A percentile compares a stretch with the other conserved stretches of the same genome.
phyloP scores from a whole-genome alignment of 306 rosid genomes.

The Vicia faba region DNA sequence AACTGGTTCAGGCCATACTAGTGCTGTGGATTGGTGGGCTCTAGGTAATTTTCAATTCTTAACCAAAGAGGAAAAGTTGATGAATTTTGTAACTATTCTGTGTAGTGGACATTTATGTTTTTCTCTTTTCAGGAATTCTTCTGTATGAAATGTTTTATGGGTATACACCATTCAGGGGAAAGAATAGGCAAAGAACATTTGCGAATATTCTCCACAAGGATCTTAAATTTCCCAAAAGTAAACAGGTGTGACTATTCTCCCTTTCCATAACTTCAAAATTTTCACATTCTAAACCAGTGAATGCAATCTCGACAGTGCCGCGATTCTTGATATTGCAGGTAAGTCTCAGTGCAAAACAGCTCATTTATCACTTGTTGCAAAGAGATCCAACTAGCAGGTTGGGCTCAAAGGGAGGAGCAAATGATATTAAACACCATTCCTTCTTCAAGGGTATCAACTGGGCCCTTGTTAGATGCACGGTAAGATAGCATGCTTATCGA shows the following conservation, averaged over 20 bases:
- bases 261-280: background rate
- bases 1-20: conserved; percentile 89
- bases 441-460: conserved; percentile 85
- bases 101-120: background rate
- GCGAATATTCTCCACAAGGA: conserved; percentile 92
- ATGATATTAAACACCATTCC: conserved; percentile 75
- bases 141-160: conserved; percentile 90
- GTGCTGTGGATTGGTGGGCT: conserved; percentile 99
- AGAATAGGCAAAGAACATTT: conserved; percentile 87
- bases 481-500: conserved; percentile 35
- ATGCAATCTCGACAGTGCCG: background rate
- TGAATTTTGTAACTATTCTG: conserved; percentile 1
- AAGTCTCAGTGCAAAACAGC: conserved; percentile 70
- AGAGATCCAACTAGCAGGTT: conserved; percentile 77
- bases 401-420: conserved; percentile 84
- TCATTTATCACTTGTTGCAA: conserved; percentile 71
- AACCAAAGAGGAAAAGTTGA: background rate
- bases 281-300: background rate
- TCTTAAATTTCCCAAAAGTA: conserved; percentile 77
- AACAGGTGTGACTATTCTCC: conserved; percentile 51
- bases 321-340: conserved; percentile 42
- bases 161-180: conserved; percentile 94
- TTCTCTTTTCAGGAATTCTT: conserved; percentile 62
- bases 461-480: conserved; percentile 91
- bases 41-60: conserved; percentile 60